Evolutionary conservation across 352 stramenopile genomes (phyloP).

Genomic region (Phytophthora hibernalis): DNA sequence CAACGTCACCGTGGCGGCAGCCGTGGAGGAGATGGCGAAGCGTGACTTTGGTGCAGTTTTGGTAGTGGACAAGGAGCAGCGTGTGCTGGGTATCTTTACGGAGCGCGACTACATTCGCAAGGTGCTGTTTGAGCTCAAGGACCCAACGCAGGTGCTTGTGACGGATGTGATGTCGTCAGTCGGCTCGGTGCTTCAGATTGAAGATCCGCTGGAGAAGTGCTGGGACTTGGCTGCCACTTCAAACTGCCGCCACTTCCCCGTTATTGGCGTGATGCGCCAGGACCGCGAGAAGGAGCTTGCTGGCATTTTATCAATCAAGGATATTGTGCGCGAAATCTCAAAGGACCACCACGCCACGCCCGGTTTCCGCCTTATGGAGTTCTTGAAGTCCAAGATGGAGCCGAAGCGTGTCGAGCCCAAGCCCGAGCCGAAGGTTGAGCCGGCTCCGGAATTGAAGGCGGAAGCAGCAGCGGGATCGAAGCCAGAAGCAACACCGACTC

Average conservation of each 20-base stretch:
- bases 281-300: constrained; percentile 84
- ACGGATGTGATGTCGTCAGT: constrained; percentile 72
- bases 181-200: constrained; percentile 68
- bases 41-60: constrained; percentile 86
- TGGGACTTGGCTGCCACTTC: constrained; percentile 71
- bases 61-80: constrained; percentile 86
- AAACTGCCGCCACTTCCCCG: constrained; percentile 85
- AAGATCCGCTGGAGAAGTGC: constrained; percentile 84
- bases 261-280: constrained; percentile 78
- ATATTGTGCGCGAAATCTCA: constrained; percentile 87
- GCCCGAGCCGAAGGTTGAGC: constrained; percentile 22
- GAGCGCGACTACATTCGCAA: constrained; percentile 88
- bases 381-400: constrained; percentile 84
- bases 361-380: constrained; percentile 86
- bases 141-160: constrained; percentile 58
- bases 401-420: constrained; percentile 52
- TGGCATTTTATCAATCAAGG: constrained; percentile 86
- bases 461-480: constrained; percentile 19
- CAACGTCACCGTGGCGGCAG: constrained; percentile 76
- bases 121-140: constrained; percentile 74
- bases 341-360: constrained; percentile 76
- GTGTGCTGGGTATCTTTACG: constrained; percentile 85
- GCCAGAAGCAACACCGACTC: constrained; percentile 17
- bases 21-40: constrained; percentile 77
- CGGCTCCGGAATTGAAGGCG: constrained; percentile 19